These are phyloP conservation scores for Aphanoascus verrucosus DNA, from an alignment of 2,329 filamentous ascomycete species.

Conservation along the genomic window DNA sequence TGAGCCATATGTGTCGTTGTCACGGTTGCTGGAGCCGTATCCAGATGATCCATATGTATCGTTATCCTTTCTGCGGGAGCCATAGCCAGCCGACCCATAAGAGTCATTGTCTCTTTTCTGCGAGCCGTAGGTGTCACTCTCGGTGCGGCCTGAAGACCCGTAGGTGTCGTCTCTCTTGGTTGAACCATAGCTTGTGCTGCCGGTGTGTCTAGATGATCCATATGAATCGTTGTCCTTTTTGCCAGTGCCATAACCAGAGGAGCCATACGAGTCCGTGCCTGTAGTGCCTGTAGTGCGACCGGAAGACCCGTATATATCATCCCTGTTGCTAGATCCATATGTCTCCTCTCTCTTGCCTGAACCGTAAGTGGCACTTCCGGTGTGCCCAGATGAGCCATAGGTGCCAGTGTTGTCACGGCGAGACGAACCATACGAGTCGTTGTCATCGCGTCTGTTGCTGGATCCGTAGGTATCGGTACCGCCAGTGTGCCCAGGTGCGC, in stretches of 20 bases:
- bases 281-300: not conserved
- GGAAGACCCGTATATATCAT: conserved; percentile 3
- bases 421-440: not conserved
- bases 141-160: conserved; percentile 1
- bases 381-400: conserved; percentile 4
- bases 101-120: not conserved
- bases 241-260: not conserved
- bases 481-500: not conserved
- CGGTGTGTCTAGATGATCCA: not conserved
- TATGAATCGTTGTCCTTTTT: conserved; percentile 3
- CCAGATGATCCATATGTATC: conserved; percentile 4
- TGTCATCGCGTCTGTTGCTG: no score
- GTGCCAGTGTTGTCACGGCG: not conserved
- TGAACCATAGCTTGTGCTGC: not conserved
- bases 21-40: not conserved
- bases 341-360: not conserved
- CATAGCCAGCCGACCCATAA: conserved; percentile 5
- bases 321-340: not conserved
- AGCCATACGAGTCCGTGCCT: conserved; percentile 4
- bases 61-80: not conserved
- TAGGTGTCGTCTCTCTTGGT: conserved; percentile 7
- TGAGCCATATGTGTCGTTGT: conserved; percentile 5
- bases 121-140: not conserved
- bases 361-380: not conserved
- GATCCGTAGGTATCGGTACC: not conserved